Percentiles rank a stretch among this genome's conserved stretches.
These are phyloP conservation scores for Pseudohyphozyma bogoriensis DNA, from an alignment of 768 basidiomycete genomes.

Conservation along the genomic window DNA sequence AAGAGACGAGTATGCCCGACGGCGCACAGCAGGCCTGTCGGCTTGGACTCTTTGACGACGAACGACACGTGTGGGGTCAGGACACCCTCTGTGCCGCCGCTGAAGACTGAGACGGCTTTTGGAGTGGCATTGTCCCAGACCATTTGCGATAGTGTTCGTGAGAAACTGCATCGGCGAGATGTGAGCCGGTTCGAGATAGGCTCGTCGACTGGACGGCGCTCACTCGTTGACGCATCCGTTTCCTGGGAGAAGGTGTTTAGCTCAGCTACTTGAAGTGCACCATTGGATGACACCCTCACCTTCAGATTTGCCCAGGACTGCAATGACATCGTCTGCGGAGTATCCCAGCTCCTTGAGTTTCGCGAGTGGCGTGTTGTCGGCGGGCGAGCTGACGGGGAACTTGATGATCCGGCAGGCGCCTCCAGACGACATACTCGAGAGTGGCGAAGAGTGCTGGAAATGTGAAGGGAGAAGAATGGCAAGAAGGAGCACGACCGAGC, in stretches of 20 bases:
- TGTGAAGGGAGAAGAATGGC: no score
- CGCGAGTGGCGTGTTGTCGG: not conserved
- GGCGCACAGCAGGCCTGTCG: not conserved
- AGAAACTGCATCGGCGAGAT: no score
- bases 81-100: conserved; percentile 6
- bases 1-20: not conserved
- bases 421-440: no score
- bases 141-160: not conserved
- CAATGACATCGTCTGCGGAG: not conserved
- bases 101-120: not conserved
- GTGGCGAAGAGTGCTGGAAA: no score
- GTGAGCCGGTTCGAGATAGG: no score
- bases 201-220: no score
- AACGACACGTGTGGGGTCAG: conserved; percentile 1
- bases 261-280: not conserved
- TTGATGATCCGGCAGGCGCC: not conserved
- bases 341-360: not conserved
- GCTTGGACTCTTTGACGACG: not conserved
- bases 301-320: not conserved
- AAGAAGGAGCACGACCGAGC: no score
- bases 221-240: not conserved
- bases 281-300: not conserved
- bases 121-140: conserved; percentile 3
- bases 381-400: not conserved
- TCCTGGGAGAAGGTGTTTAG: not conserved